Percentiles rank a stretch among this genome's conserved stretches.
Evolutionary conservation across 441 rosid genomes (phyloP).

Genomic region (Aquilaria agallochum): DNA sequence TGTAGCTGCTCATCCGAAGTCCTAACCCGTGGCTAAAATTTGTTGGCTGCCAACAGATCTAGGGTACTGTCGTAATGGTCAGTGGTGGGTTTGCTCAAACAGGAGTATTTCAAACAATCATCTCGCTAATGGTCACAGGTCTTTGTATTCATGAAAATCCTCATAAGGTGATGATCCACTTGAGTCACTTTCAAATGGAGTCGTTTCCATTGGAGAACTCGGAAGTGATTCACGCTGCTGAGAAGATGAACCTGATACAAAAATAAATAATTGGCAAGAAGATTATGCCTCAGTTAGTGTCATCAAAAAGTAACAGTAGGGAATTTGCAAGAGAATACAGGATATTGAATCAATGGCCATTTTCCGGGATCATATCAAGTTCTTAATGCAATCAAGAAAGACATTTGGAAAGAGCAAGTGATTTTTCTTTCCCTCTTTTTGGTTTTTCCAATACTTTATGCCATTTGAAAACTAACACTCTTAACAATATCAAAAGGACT

Average conservation of each 20-base stretch:
- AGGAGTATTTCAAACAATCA: slow-evolving; percentile 6
- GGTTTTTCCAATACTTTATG: too few relatives aligned
- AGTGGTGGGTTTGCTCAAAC: neutral
- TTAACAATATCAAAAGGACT: too few relatives aligned
- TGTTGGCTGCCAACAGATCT: too few relatives aligned
- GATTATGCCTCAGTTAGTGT: neutral
- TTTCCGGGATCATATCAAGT: too few relatives aligned
- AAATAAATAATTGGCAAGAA: slow-evolving; percentile 13
- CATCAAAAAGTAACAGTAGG: neutral
- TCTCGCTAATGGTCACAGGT: slow-evolving; percentile 5
- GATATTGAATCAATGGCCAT: too few relatives aligned
- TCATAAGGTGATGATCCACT: slow-evolving; percentile 83
- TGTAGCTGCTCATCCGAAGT: neutral
- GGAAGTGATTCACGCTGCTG: slow-evolving; percentile 75
- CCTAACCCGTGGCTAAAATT: too few relatives aligned
- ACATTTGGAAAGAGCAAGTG: slow-evolving; percentile 2
- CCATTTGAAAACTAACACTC: too few relatives aligned
- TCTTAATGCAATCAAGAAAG: neutral
- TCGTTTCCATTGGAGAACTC: slow-evolving; percentile 70
- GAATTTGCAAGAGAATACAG: neutral
- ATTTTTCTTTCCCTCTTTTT: too few relatives aligned
- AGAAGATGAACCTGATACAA: slow-evolving; percentile 65
- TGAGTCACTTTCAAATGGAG: slow-evolving; percentile 67
- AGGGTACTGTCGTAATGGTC: too few relatives aligned
- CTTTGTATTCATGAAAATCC: slow-evolving; percentile 59